These are phyloP conservation scores for Conticribra weissflogii DNA, from an alignment of 108 stramenopile genomes.

Conservation along the genomic window DNA sequence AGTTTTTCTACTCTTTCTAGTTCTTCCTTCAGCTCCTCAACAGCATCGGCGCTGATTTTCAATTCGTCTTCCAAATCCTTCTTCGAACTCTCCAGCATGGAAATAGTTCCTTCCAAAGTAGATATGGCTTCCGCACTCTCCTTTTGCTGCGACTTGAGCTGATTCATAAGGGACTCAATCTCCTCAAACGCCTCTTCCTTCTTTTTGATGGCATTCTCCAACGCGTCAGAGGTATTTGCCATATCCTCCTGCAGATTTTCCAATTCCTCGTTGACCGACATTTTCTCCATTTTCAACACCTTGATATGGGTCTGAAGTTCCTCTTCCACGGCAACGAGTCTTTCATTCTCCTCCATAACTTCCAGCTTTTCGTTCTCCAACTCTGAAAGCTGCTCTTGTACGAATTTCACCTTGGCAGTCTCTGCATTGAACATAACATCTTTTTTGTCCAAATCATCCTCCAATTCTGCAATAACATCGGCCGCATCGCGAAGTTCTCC, in stretches of 20 bases:
- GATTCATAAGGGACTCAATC: neutral
- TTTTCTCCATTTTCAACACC: conserved; percentile 29
- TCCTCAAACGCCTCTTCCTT: neutral
- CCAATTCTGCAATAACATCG: conserved; percentile 32
- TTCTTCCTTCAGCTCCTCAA: conserved; percentile 35
- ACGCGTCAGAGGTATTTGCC: conserved; percentile 7
- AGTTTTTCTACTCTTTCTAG: conserved; percentile 35
- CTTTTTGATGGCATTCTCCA: conserved; percentile 9
- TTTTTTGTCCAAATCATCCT: conserved; percentile 45
- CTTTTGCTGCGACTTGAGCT: neutral
- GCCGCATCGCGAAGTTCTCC: conserved; percentile 21
- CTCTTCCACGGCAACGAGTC: neutral
- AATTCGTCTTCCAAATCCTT: conserved; percentile 29
- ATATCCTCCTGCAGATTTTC: conserved; percentile 11
- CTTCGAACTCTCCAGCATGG: conserved; percentile 5
- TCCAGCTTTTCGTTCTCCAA: conserved; percentile 16
- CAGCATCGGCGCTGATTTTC: conserved; percentile 46
- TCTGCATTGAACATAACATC: conserved; percentile 24
- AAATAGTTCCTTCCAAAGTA: neutral
- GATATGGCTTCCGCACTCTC: neutral
- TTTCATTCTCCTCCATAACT: conserved; percentile 3
- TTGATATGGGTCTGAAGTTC: conserved; percentile 14
- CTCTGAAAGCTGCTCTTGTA: conserved; percentile 30
- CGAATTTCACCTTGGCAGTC: conserved; percentile 8
- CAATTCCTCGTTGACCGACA: conserved; percentile 25